phyloP scores from a whole-genome alignment of 2,329 filamentous ascomycete species.

The Cytospora piceicola region DNA sequence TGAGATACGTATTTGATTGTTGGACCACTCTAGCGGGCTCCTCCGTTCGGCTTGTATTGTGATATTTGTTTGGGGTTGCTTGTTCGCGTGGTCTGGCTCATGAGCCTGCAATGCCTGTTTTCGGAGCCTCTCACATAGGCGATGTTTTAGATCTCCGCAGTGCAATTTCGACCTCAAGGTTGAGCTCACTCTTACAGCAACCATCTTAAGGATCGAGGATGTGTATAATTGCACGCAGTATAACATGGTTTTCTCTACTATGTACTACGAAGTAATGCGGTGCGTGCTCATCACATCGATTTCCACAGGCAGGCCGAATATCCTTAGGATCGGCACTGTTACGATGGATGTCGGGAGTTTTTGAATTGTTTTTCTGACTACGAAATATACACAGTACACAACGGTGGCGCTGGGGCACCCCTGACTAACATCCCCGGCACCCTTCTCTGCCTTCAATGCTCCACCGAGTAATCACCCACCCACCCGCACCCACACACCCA shows the following conservation, averaged over 20 bases:
- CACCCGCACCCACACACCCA: background rate
- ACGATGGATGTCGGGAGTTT: constrained; percentile 18
- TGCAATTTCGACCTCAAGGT: constrained; percentile 19
- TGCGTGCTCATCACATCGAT: constrained; percentile 16
- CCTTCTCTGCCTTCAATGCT: constrained; percentile 20
- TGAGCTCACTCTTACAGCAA: constrained; percentile 10
- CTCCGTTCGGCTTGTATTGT: constrained; percentile 7
- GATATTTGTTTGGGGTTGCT: constrained; percentile 10
- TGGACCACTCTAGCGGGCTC: constrained; percentile 3
- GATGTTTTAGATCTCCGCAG: constrained; percentile 13
- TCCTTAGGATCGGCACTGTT: constrained; percentile 17
- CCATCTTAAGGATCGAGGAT: constrained; percentile 12
- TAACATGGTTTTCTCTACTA: constrained; percentile 25
- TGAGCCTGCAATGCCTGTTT: constrained; percentile 25
- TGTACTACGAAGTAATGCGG: background rate
- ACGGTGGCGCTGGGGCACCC: constrained; percentile 20
- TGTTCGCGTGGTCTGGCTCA: constrained; percentile 12
- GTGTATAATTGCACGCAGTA: constrained; percentile 11
- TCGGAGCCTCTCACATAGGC: constrained; percentile 20
- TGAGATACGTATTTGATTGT: constrained; percentile 3
- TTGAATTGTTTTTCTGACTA: constrained; percentile 22
- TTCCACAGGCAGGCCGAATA: constrained; percentile 20
- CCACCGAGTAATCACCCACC: constrained; percentile 28
- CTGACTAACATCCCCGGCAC: constrained; percentile 24
- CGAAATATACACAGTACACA: constrained; percentile 14